Percentiles rank a stretch among this genome's conserved stretches.
These are phyloP conservation scores for Tolypocladium album DNA, from an alignment of 2,329 filamentous ascomycete genomes.

Conservation along the genomic window DNA sequence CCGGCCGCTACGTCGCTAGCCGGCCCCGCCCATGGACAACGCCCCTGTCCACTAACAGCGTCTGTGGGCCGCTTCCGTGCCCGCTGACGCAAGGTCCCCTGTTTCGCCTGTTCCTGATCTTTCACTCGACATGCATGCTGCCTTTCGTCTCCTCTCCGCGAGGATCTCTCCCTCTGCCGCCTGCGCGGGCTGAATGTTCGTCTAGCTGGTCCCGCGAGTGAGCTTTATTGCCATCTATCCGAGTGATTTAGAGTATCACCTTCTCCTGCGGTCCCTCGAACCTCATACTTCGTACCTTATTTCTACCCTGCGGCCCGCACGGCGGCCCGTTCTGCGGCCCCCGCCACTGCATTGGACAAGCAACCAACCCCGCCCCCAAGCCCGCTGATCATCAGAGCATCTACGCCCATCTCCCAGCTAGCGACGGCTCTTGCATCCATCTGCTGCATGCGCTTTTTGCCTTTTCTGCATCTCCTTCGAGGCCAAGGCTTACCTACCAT, in stretches of 20 bases:
- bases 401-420: neutral
- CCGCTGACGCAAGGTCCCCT: slow-evolving; percentile 5
- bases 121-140: too few species aligned
- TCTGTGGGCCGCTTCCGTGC: neutral
- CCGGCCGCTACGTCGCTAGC: neutral
- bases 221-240: neutral
- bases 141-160: neutral
- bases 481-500: neutral
- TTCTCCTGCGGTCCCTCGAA: neutral
- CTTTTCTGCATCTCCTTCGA: neutral
- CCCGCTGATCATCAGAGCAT: neutral
- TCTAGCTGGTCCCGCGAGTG: neutral
- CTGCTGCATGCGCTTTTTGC: neutral
- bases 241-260: neutral
- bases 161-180: neutral
- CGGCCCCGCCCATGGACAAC: neutral
- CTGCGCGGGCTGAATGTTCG: neutral
- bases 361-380: slow-evolving; percentile 1
- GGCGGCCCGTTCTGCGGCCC: slow-evolving; percentile 12
- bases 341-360: neutral
- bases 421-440: neutral
- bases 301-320: neutral
- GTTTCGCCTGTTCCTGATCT: neutral
- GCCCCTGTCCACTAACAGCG: too few species aligned
- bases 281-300: neutral